Conservation (phyloP, 2,329 filamentous ascomycete species). For the Diplodia corticola region DNA sequence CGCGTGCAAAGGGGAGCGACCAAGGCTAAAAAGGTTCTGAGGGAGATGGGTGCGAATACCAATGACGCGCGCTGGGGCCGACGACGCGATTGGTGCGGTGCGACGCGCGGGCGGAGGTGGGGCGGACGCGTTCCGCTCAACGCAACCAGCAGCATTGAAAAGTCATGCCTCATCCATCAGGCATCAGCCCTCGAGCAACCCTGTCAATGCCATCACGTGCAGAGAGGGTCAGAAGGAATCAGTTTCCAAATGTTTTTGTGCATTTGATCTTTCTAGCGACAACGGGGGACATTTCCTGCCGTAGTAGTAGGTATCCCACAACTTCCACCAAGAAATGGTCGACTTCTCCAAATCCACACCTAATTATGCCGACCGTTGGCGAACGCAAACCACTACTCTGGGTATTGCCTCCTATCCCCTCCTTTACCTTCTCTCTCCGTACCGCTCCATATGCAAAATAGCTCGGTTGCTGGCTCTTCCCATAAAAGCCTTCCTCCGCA, state of each 20-base stretch:
- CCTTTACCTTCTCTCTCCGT: background rate
- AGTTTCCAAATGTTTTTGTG: conserved; percentile 17
- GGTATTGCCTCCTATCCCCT: background rate
- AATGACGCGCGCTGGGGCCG: conserved; percentile 1
- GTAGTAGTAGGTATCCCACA: conserved; percentile 18
- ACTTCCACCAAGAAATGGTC: background rate
- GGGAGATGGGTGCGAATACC: background rate
- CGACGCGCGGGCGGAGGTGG: background rate
- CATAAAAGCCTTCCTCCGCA: background rate
- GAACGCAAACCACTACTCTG: background rate
- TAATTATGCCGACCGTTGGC: conserved; percentile 4
- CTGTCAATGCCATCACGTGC: background rate
- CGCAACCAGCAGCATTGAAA: background rate
- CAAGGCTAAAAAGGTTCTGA: background rate
- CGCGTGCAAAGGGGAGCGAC: background rate
- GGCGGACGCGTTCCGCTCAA: background rate
- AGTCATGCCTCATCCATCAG: background rate
- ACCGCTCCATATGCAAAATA: conserved; percentile 8
- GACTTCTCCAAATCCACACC: conserved; percentile 1
- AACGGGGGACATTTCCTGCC: conserved; percentile 11
- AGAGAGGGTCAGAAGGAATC: background rate
- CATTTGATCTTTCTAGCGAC: conserved; percentile 20
- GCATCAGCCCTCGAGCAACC: background rate
- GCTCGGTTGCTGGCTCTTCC: background rate
- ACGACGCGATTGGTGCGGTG: background rate